Conservation (phyloP, 2,329 filamentous ascomycete species). For the Phyllosticta ampelicida region DNA sequence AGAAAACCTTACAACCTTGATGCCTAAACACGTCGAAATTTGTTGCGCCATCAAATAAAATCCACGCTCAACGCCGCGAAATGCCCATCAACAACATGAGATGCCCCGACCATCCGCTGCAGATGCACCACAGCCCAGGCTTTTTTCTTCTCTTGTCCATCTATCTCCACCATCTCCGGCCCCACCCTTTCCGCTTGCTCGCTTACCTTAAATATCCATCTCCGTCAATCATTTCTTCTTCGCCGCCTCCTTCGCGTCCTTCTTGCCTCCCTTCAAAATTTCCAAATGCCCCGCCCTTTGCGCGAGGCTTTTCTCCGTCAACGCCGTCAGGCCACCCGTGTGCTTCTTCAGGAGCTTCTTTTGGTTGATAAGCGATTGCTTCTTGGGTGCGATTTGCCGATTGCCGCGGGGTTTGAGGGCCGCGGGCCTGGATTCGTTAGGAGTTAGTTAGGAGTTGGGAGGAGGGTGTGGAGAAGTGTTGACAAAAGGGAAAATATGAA, state of each 20-base stretch:
- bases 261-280: constrained; percentile 56
- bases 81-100: too few relatives aligned
- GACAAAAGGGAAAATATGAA: too few relatives aligned
- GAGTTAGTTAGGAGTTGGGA: too few relatives aligned
- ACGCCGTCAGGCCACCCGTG: constrained; percentile 48
- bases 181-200: not conserved
- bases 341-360: constrained; percentile 57
- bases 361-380: constrained; percentile 47
- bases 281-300: constrained; percentile 60
- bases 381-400: constrained; percentile 57
- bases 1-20: too few relatives aligned
- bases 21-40: too few relatives aligned
- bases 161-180: too few relatives aligned
- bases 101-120: too few relatives aligned
- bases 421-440: constrained; percentile 12
- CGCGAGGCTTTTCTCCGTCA: constrained; percentile 58
- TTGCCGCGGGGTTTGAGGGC: constrained; percentile 47
- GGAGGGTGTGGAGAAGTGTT: constrained; percentile 1
- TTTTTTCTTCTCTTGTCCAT: too few relatives aligned
- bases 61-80: too few relatives aligned
- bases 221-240: constrained; percentile 4
- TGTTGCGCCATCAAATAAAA: too few relatives aligned
- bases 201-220: not conserved
- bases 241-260: constrained; percentile 24
- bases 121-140: too few relatives aligned